phyloP scores from a whole-genome alignment of 31 red algal species.

The Odonthalia washingtoniensis region DNA sequence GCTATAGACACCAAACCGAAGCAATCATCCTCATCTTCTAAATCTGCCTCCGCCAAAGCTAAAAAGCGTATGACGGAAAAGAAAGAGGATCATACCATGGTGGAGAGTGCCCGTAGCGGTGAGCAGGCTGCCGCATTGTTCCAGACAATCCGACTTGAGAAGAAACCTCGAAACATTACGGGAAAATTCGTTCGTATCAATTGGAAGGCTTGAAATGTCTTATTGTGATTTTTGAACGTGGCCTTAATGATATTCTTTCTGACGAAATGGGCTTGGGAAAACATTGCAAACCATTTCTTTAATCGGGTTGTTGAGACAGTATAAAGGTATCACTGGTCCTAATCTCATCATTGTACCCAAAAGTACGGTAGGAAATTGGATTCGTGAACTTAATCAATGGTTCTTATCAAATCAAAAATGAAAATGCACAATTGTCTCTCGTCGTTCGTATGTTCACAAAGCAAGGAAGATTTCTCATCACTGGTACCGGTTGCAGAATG shows the following conservation, averaged over 20 bases:
- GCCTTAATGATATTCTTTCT: constrained; percentile 98
- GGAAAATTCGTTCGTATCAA: constrained; percentile 96
- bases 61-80: constrained; percentile 92
- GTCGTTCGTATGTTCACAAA: constrained; percentile 95
- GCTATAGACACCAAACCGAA: constrained; percentile 21
- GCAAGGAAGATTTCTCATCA: constrained; percentile 92
- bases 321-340: constrained; percentile 91
- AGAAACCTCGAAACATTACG: constrained; percentile 90
- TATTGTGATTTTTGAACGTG: constrained; percentile 91
- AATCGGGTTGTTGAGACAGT: constrained; percentile 88
- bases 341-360: constrained; percentile 99
- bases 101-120: constrained; percentile 75
- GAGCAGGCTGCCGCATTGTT: constrained; percentile 66
- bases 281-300: constrained; percentile 98
- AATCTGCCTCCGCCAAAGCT: not conserved
- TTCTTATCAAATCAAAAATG: constrained; percentile 99
- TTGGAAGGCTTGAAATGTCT: constrained; percentile 99
- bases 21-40: not conserved
- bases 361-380: constrained; percentile 98
- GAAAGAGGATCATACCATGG: constrained; percentile 96
- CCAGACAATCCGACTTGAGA: constrained; percentile 81
- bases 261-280: constrained; percentile 99
- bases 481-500: constrained; percentile 99
- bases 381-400: constrained; percentile 88
- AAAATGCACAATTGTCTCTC: constrained; percentile 90